A percentile compares a stretch with the other conserved stretches of the same genome.
These are phyloP conservation scores for Parmelia sp. DNA, from an alignment of 495 filamentous ascomycete species.

Conservation along the genomic window DNA sequence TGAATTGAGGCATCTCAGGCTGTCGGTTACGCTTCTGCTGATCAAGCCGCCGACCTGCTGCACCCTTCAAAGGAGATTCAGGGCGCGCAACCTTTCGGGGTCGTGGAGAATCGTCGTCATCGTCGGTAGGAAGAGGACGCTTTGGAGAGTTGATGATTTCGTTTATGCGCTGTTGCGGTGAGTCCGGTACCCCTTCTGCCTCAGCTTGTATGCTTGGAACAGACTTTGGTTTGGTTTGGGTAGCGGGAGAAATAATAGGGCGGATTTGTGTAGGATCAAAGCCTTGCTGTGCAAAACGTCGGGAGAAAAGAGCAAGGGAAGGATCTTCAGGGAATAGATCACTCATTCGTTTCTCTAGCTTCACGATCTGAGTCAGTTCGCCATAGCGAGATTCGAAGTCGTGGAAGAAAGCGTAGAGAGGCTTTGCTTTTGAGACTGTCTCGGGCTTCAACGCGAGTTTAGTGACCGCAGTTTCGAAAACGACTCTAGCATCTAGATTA, in stretches of 20 bases:
- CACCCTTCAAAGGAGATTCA: constrained; percentile 64
- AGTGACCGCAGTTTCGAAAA: constrained; percentile 87
- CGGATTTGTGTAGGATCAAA: constrained; percentile 74
- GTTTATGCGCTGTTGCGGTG: constrained; percentile 47
- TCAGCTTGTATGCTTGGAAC: constrained; percentile 45
- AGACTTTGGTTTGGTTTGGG: constrained; percentile 63
- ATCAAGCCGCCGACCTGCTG: constrained; percentile 73
- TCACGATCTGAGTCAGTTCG: constrained; percentile 78
- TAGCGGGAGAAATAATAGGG: constrained; percentile 72
- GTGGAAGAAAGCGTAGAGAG: constrained; percentile 83
- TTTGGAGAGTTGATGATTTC: constrained; percentile 68
- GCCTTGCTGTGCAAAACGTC: constrained; percentile 58
- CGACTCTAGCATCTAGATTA: constrained; percentile 73
- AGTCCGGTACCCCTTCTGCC: constrained; percentile 44
- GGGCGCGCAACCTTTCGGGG: constrained; percentile 66
- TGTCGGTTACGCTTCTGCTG: constrained; percentile 48
- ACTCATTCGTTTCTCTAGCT: constrained; percentile 85
- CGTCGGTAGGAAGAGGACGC: constrained; percentile 60
- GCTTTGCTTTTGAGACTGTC: constrained; percentile 65
- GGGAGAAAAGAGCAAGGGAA: constrained; percentile 63
- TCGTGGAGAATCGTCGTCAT: constrained; percentile 62
- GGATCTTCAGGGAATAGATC: constrained; percentile 88
- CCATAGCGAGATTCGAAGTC: constrained; percentile 92
- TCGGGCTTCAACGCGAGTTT: constrained; percentile 68
- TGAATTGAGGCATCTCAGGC: constrained; percentile 26